Base-by-base conservation (phyloP, 2,329 filamentous ascomycete species). In the Xylaria sp. region DNA sequence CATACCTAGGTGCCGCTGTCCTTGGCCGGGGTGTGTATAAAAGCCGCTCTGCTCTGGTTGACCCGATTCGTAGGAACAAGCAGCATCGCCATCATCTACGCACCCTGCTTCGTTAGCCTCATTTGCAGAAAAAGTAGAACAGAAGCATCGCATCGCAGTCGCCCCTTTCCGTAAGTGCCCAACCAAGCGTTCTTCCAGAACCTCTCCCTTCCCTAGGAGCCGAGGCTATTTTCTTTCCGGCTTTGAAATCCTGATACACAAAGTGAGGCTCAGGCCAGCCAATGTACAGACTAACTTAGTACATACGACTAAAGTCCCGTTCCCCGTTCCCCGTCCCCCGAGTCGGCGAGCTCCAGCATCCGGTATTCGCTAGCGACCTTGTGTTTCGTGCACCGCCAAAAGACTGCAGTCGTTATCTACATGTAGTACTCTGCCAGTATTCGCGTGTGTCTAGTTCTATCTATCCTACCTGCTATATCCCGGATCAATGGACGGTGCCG, bases 351-450 rank as follows among this genome's bases (percentile, higher is more conserved):
- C 44, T 44, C 53, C 52, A 54, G 50, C 54, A 54, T 58, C 58
- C 58, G 50, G 52, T 58, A 54, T 48, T 59, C 58, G 58, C 58
- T 54, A 21, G 37, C 22, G 42, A 52, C 55, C 50, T 41, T 48
- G 50, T 44, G 43, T 13, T 40, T 34, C 19, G 26, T 13, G 40
- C 29, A 34, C 29, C 29, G n/a, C 16, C 16, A 34, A 34, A 34
- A 34, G 29, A 13, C 29, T 13, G 29, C 29, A 34, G 29, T 34
- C 11, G 5, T 34, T 34, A 34, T 34, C 4, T 34, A 26, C 29
- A 13, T 34, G 9, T 34, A 34, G 29, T 34, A 13, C 29, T 34
- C 16, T 34, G 29, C 29, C 8, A 11, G 9, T 34, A 13, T n/a
- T n/a, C n/a, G 29, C 29, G 29, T 34, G 9, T 34, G 29, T n/a